phyloP scores from a whole-genome alignment of 306 rosid genomes.

The Spatholobus suberectus region DNA sequence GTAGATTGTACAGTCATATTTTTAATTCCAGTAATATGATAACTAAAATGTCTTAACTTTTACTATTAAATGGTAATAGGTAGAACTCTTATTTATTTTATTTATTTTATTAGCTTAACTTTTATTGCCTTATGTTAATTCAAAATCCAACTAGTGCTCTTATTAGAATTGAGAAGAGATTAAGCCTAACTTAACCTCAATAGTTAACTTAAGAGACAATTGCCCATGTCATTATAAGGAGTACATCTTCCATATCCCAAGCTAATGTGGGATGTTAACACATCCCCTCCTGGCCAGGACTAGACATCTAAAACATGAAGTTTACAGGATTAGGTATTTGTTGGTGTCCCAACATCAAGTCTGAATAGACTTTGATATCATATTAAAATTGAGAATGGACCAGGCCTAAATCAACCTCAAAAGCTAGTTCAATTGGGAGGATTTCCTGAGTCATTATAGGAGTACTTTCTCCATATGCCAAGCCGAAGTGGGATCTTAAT shows the following conservation, averaged over 20 bases:
- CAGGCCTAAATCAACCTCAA: background rate
- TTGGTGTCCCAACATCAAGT: background rate
- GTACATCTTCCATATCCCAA: no score
- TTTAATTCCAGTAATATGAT: background rate
- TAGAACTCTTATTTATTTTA: background rate
- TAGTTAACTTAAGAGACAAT: no score
- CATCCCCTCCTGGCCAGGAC: background rate
- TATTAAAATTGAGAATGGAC: background rate
- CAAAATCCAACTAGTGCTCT: background rate
- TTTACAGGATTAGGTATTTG: background rate
- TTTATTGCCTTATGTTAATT: background rate
- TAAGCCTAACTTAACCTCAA: background rate
- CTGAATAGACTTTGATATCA: background rate
- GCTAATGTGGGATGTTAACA: background rate
- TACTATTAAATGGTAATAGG: background rate
- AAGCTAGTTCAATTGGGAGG: background rate
- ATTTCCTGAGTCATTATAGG: background rate
- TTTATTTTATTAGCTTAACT: background rate
- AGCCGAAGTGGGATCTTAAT: background rate
- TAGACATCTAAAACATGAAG: background rate
- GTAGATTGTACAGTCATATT: background rate
- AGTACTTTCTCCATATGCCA: background rate
- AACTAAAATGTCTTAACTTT: background rate
- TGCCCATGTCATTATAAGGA: no score
- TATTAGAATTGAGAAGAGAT: background rate